Base-by-base conservation (phyloP, 169 alveolate genomes). In the Cryptosporidium meleagridis region DNA sequence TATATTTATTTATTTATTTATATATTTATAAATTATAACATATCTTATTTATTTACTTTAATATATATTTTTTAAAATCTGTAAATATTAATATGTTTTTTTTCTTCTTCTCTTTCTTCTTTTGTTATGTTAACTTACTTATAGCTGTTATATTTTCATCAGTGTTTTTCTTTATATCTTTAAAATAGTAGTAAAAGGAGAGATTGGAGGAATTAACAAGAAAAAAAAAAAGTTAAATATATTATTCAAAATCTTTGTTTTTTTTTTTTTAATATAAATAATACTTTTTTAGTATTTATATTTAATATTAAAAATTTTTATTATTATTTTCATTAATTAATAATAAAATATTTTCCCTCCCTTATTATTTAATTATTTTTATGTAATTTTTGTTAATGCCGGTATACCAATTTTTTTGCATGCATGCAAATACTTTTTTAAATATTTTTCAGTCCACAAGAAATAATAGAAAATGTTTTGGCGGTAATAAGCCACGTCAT, bases 401-500 rank as follows among this genome's bases (percentile, higher is more conserved):
- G 85, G 85, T 71, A 71, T 45, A 29, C 29, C 29, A 23, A 44
- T 26, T 51, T 53, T 35, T 37, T 45, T 53, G 41, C 85, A 71
- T 71, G 69, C 85, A 71, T 71, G 85, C 85, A 71, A 71, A 71
- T 39, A 16, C 33, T 10, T 44, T 45, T 53, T 53, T 53, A 1
- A 8, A 8, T 5, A 39, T 5, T 39, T 39, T 16, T 45, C 21
- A 59, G 39, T 59, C 69, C 69, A 59, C 69, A 59, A 59, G 33
- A 31, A 59, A 59, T 45, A 45, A 45, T 45, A 45, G 12, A 59
- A 4, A 59, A 59, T 18, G 2, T 59, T 59, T 59, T 10, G 37
- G 69, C 69, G 69, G 37, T 23, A 59, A 6, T n/a, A 7, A 26
- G 2, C 69, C 37, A 21, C 69, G 55, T 45, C 26, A n/a, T 26